Conservation (phyloP, 768 basidiomycete genomes). For the Naganishia kalamii region DNA sequence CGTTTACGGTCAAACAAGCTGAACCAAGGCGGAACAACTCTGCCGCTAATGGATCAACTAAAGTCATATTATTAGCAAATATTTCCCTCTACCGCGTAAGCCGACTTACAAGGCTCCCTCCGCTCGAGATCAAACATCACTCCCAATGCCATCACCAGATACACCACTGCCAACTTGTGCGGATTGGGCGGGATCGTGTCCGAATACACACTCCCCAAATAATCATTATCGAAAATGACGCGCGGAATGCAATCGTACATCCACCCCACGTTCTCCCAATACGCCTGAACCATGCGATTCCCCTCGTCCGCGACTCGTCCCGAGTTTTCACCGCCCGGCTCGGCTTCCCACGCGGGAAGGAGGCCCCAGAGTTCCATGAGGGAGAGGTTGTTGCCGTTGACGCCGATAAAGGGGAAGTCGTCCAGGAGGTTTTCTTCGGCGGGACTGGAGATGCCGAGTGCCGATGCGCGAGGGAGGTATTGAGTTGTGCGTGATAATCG, state of each 20-base stretch:
- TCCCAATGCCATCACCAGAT: slow-evolving; percentile 43
- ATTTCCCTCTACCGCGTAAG: neutral
- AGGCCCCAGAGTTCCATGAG: slow-evolving; percentile 28
- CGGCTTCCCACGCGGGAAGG: slow-evolving; percentile 42
- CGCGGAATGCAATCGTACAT: slow-evolving; percentile 28
- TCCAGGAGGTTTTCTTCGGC: slow-evolving; percentile 13
- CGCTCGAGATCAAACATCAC: slow-evolving; percentile 40
- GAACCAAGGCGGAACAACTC: slow-evolving; percentile 38
- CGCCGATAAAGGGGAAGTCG: slow-evolving; percentile 24
- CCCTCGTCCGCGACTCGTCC: slow-evolving; percentile 7
- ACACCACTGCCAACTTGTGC: slow-evolving; percentile 45
- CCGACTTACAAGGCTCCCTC: slow-evolving; percentile 37
- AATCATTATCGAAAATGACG: slow-evolving; percentile 39
- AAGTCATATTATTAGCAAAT: neutral
- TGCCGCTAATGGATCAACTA: slow-evolving; percentile 37
- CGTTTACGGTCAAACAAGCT: slow-evolving; percentile 36
- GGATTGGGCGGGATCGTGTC: slow-evolving; percentile 29
- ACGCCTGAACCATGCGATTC: slow-evolving; percentile 27
- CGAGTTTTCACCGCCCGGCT: slow-evolving; percentile 10
- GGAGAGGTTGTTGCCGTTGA: slow-evolving; percentile 18
- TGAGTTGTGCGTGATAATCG: slow-evolving; percentile 1
- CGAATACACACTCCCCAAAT: slow-evolving; percentile 37
- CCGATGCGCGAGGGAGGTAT: neutral
- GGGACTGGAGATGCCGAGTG: neutral
- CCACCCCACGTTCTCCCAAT: slow-evolving; percentile 46